These are phyloP conservation scores for Colletotrichum simmondsii DNA, from an alignment of 2,329 filamentous ascomycete genomes.

Conservation along the genomic window DNA sequence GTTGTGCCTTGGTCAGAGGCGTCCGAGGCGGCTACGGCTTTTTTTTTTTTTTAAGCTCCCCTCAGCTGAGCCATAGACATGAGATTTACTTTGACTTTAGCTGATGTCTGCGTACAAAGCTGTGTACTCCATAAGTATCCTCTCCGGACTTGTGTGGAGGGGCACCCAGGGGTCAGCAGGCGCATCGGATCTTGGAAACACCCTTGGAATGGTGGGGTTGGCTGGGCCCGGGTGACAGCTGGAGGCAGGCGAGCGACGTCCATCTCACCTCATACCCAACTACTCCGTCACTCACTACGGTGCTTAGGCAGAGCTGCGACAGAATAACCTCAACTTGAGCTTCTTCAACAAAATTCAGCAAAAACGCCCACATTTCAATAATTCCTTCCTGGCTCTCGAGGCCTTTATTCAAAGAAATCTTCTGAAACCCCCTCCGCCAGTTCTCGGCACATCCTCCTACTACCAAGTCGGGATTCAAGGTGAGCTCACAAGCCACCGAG, in stretches of 20 bases:
- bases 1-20: slow-evolving; percentile 1
- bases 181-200: slow-evolving; percentile 33
- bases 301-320: background rate
- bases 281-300: background rate
- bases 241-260: background rate
- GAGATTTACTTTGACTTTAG: background rate
- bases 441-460: background rate
- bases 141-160: slow-evolving; percentile 20
- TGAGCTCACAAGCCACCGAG: background rate
- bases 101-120: accelerated
- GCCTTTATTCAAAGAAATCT: background rate
- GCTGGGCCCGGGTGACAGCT: slow-evolving; percentile 4
- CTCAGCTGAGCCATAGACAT: background rate
- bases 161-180: slow-evolving; percentile 24
- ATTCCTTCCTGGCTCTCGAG: background rate
- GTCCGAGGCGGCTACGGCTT: background rate
- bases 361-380: background rate
- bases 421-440: background rate
- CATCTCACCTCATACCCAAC: background rate
- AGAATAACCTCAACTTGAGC: background rate
- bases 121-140: background rate
- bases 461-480: background rate
- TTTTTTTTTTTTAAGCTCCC: background rate
- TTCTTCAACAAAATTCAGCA: background rate
- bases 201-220: slow-evolving; percentile 31